phyloP scores from a whole-genome alignment of 257 asterid genomes.

The Przewalskia tangutica region DNA sequence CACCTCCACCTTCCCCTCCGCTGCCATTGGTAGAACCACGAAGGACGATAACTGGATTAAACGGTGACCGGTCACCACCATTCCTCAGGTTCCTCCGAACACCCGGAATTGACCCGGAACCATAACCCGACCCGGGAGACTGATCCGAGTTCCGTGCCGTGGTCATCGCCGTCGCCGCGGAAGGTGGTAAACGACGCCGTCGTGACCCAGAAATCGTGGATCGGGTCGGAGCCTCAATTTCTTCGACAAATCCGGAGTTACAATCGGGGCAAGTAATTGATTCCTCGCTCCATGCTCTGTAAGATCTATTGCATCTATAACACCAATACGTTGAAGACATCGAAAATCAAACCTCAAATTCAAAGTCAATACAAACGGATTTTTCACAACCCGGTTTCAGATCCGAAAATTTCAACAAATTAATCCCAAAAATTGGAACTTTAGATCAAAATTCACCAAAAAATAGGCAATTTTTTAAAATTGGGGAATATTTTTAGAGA shows the following conservation, averaged over 20 bases:
- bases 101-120: conserved; percentile 39
- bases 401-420: conserved; percentile 1
- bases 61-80: conserved; percentile 71
- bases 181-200: conserved; percentile 56
- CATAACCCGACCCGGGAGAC: conserved; percentile 23
- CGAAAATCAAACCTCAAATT: conserved; percentile 8
- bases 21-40: conserved; percentile 49
- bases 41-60: conserved; percentile 78
- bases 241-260: conserved; percentile 59
- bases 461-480: neutral
- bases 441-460: neutral
- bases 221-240: conserved; percentile 37
- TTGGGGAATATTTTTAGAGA: neutral
- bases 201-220: conserved; percentile 49
- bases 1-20: conserved; percentile 18
- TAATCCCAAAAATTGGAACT: neutral
- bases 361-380: conserved; percentile 1
- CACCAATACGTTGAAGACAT: conserved; percentile 64
- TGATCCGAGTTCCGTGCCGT: conserved; percentile 35
- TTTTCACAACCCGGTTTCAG: neutral
- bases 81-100: conserved; percentile 55
- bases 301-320: conserved; percentile 58
- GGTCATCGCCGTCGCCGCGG: conserved; percentile 30
- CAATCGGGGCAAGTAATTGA: conserved; percentile 66
- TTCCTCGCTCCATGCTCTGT: conserved; percentile 42